Evolutionary conservation across 768 basidiomycete genomes (phyloP).

Genomic region (Chiua virens): DNA sequence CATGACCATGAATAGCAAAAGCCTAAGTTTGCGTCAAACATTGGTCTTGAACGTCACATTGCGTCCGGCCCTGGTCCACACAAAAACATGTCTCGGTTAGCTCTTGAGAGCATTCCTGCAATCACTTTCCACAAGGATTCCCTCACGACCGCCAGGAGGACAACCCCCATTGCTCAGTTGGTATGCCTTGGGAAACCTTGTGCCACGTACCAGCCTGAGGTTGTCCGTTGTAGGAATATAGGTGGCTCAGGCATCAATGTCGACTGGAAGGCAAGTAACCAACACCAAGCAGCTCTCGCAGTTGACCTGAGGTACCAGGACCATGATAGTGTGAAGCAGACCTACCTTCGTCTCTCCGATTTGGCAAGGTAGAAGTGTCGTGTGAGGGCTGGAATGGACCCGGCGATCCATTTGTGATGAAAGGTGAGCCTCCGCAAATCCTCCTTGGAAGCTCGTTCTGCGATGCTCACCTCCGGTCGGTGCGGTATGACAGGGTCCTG

Average conservation of each 20-base stretch:
- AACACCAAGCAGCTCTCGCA: not conserved
- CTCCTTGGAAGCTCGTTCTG: not conserved
- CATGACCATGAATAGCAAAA: conserved; percentile 8
- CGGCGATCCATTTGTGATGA: conserved; percentile 82
- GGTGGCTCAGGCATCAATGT: conserved; percentile 78
- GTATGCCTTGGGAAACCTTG: conserved; percentile 81
- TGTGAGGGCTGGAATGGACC: conserved; percentile 90
- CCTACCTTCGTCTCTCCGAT: conserved; percentile 75
- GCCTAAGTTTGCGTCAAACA: not conserved
- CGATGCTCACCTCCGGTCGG: not conserved
- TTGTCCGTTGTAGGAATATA: conserved; percentile 78
- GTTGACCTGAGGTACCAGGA: conserved; percentile 7
- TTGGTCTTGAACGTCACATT: not conserved
- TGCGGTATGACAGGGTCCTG: conserved; percentile 65
- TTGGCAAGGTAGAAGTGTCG: conserved; percentile 82
- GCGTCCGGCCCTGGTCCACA: not conserved
- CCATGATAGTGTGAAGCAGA: conserved; percentile 81
- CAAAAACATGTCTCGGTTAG: conserved; percentile 62
- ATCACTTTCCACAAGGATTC: conserved; percentile 76
- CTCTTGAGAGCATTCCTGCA: conserved; percentile 69
- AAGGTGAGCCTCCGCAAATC: conserved; percentile 50
- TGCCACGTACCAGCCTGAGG: conserved; percentile 74
- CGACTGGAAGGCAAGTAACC: conserved; percentile 79
- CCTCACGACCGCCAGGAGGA: conserved; percentile 65
- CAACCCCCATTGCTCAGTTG: conserved; percentile 72